Evolutionary conservation across 306 rosid species (phyloP), one percentile per base, ranked within the genome.

Genomic region (Cucurbita maxima): DNA sequence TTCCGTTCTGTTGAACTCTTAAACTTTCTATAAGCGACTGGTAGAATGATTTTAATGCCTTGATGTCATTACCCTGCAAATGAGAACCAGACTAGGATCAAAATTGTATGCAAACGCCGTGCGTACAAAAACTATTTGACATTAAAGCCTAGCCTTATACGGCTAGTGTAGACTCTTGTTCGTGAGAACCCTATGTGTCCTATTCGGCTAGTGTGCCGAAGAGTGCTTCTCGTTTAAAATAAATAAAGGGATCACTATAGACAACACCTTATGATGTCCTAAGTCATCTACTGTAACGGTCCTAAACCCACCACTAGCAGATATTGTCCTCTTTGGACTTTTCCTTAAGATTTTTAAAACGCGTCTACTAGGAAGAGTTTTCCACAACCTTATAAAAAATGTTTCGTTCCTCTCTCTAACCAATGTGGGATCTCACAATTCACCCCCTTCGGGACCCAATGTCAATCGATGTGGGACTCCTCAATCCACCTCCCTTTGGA

Each of bases 1-100:
- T 92, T 71, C 94, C 97, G 68, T 91, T 91, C 83, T 84, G 93
- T 83, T 89, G 97, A 76, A 59, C 44, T 81, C 96, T 90, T 81
- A 89, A 83, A 77, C 80, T 94, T 84, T 94, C 98, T 70, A 94
- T 75, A 58, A 89, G 86, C 5, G 89, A 84, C 85, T 83, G 95
- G 76, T 82, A 90, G 81, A 87, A 89, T 59, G 96, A 84, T 82
- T 85, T 90, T 72, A 94, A 83, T 10, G 85, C 95, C 88, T 85
- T 94, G 11, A 90, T 78, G 81, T 94, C 98, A 59, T 79, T 81
- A 60, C 86, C 97, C 98, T 94, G 88, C 82, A 83, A 37, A 80
- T 79, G 71, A 50, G 76, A 80, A 75, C 56, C 83, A 58, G 6
- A 66, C 57, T 14, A 16, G 38, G 22, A 57, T 73, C 9, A 57